phyloP scores from a whole-genome alignment of 1,139 yeast species.

The Geotrichum fermentans region DNA sequence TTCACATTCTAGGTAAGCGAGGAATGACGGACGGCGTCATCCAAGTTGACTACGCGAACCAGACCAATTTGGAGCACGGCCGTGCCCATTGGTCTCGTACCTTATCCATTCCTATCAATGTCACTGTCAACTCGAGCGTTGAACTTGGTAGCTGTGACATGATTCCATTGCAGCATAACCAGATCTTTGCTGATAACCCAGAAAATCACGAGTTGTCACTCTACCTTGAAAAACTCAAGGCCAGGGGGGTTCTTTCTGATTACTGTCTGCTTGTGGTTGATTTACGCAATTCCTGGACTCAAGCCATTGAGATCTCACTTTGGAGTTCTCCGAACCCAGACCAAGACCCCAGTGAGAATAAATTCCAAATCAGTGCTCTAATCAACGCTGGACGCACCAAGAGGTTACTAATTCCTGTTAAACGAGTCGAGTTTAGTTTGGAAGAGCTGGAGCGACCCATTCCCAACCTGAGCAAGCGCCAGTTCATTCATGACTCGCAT shows the following conservation, averaged over 20 bases:
- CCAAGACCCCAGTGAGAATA: constrained; percentile 22
- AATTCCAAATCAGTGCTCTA: constrained; percentile 26
- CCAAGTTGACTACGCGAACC: constrained; percentile 59
- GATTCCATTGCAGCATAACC: constrained; percentile 42
- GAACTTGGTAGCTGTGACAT: constrained; percentile 74
- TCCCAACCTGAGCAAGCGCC: constrained; percentile 73
- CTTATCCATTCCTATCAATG: constrained; percentile 57
- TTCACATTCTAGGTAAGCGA: constrained; percentile 66
- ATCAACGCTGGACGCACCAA: constrained; percentile 51
- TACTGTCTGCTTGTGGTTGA: constrained; percentile 65
- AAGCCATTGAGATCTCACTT: constrained; percentile 37
- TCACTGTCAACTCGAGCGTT: constrained; percentile 65
- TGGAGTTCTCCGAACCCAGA: constrained; percentile 36
- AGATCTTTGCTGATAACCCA: constrained; percentile 17
- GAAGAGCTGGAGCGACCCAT: constrained; percentile 50
- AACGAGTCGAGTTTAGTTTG: constrained; percentile 46
- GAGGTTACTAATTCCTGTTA: constrained; percentile 66
- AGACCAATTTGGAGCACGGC: background rate
- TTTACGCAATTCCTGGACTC: constrained; percentile 62
- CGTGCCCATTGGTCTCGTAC: constrained; percentile 45
- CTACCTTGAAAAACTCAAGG: constrained; percentile 21
- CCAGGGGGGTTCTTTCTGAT: constrained; percentile 40
- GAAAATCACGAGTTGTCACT: constrained; percentile 16
- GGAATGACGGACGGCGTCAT: constrained; percentile 66
- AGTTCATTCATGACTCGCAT: constrained; percentile 61